Percentiles rank a stretch among this genome's conserved stretches.
phyloP scores from a whole-genome alignment of 768 basidiomycete species.

The Royoungia palumana region DNA sequence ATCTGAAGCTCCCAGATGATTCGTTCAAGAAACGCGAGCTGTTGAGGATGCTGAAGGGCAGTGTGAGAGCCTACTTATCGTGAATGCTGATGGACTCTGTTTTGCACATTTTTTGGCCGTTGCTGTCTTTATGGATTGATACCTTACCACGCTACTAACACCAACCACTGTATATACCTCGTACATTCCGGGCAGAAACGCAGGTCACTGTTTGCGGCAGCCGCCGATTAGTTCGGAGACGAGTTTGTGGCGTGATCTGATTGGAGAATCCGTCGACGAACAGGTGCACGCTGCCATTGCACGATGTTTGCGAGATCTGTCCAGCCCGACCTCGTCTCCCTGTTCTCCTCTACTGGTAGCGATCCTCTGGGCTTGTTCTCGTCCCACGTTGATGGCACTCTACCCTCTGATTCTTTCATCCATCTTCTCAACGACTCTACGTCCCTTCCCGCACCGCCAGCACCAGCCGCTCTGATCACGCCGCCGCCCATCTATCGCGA shows the following conservation, averaged over 20 bases:
- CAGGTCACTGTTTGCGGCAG: no score
- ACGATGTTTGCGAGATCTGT: conserved; percentile 53
- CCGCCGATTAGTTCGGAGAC: no score
- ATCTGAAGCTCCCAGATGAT: conserved; percentile 51
- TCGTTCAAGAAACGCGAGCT: conserved; percentile 50
- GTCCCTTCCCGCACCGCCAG: conserved; percentile 44
- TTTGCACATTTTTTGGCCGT: conserved; percentile 13
- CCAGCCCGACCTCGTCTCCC: conserved; percentile 62
- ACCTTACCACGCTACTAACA: not conserved
- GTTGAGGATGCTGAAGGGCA: conserved; percentile 49
- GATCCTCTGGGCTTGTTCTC: conserved; percentile 60
- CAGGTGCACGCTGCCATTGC: not conserved
- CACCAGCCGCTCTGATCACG: conserved; percentile 46
- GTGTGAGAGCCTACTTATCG: conserved; percentile 30
- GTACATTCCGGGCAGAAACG: not conserved
- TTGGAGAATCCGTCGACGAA: conserved; percentile 14
- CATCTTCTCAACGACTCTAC: conserved; percentile 59
- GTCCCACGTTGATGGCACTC: conserved; percentile 41
- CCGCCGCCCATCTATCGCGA: conserved; percentile 34
- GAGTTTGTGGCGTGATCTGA: conserved; percentile 18
- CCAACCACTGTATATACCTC: conserved; percentile 2
- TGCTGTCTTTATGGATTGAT: conserved; percentile 2
- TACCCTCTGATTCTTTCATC: conserved; percentile 62
- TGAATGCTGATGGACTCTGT: conserved; percentile 5
- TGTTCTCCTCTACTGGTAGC: conserved; percentile 72